Evolutionary conservation across 129 eudicot genomes (phyloP).

Genomic region (Dittrichia graveolens): DNA sequence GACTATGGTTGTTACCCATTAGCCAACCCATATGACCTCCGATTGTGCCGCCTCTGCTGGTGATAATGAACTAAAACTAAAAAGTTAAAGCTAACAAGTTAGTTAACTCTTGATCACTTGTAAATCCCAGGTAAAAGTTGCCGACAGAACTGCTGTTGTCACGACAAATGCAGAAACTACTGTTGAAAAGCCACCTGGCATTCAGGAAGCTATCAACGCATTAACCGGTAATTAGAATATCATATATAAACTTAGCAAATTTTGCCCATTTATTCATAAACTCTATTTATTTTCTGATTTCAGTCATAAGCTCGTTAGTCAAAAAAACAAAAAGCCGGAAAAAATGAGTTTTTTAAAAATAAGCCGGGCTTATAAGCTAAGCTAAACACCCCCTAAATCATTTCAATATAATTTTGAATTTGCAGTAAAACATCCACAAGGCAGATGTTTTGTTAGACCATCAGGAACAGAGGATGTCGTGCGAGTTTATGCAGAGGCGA

Average conservation of each 20-base stretch:
- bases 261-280: neutral
- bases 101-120: constrained; percentile 9
- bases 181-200: constrained; percentile 72
- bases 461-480: constrained; percentile 91
- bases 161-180: constrained; percentile 85
- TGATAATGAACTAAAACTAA: neutral
- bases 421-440: constrained; percentile 60
- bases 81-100: too few relatives aligned
- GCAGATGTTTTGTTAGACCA: constrained; percentile 89
- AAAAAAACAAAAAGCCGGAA: neutral
- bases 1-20: neutral
- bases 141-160: constrained; percentile 67
- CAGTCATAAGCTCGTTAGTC: too few relatives aligned
- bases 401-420: neutral
- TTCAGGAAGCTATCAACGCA: constrained; percentile 79
- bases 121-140: constrained; percentile 70
- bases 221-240: constrained; percentile 52
- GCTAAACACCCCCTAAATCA: too few relatives aligned
- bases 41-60: constrained; percentile 3
- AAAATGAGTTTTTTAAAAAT: constrained; percentile 4
- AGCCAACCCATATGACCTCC: neutral
- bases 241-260: neutral
- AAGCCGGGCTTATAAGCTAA: too few relatives aligned
- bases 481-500: constrained; percentile 88
- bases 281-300: neutral